Percentiles rank a stretch among this genome's conserved stretches.
Conservation (phyloP, 352 stramenopile species). For the Phytophthora ohioensis region DNA sequence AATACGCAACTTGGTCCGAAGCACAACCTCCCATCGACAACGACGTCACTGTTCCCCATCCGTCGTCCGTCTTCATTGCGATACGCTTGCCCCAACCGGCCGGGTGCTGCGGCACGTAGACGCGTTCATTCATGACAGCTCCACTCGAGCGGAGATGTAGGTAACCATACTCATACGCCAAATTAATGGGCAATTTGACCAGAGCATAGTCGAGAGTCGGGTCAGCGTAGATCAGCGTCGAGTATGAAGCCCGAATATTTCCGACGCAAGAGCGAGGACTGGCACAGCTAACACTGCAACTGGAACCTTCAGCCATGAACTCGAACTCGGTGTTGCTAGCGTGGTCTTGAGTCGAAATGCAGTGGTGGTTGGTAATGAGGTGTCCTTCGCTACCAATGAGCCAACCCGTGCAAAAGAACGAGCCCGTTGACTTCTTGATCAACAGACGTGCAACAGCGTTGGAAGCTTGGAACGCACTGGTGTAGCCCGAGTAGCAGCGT, state of each 20-base stretch:
- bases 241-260: conserved; percentile 34
- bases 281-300: conserved; percentile 50
- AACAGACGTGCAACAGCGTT: conserved; percentile 64
- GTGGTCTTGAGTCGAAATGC: conserved; percentile 57
- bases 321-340: conserved; percentile 76
- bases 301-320: conserved; percentile 60
- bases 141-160: conserved; percentile 59
- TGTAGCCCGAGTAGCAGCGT: conserved; percentile 50
- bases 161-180: conserved; percentile 60
- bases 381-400: conserved; percentile 79
- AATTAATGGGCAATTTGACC: conserved; percentile 67
- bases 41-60: conserved; percentile 54
- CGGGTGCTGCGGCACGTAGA: conserved; percentile 77
- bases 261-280: conserved; percentile 46
- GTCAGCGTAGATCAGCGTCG: conserved; percentile 53
- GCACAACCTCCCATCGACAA: conserved; percentile 55
- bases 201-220: conserved; percentile 68
- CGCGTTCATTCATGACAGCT: conserved; percentile 53
- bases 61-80: conserved; percentile 57
- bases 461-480: conserved; percentile 29
- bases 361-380: conserved; percentile 86
- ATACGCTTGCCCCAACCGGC: conserved; percentile 75
- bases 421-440: conserved; percentile 64
- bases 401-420: conserved; percentile 82
- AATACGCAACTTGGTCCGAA: conserved; percentile 70